Base-by-base conservation (phyloP, 805 yeast genomes). In the Wickerhamiella nectarea region DNA sequence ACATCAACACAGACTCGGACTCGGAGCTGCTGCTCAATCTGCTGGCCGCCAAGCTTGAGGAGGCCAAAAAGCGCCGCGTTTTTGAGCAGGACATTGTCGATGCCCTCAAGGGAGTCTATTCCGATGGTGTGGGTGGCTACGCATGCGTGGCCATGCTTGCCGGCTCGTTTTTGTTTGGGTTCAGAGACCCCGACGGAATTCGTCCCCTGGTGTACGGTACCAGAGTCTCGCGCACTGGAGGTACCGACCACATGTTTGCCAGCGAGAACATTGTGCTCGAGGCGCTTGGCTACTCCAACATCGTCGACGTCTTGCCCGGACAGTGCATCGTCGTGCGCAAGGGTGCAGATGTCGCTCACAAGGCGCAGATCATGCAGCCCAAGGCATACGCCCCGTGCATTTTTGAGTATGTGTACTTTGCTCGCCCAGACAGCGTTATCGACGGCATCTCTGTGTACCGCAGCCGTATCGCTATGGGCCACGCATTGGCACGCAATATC, bases 401-500 rank as follows among this genome's bases (percentile, higher is more conserved):
- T 50, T 91, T 91, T 56, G 98, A 91, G 65, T 91, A 87, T 60
- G 98, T 91, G 37, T 91, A 91, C 65, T 91, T 91, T 68, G 97
- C 98, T 14, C 77, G 98, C 60, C 96, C 97, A 0, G 98, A 91
- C 61, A 80, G 94, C 34, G 94, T 91, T 22, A 64, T 87, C 49
- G 98, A 91, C 62, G 98, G 97, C n/a, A 81, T 91, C 37, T 81
- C 94, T 14, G 97, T 91, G 17, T 91, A 91, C 64, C 77, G 87
- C 54, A 79, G 94, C 28, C 78, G 97, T 61, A 71, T 91, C 49
- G 85, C 76, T 50, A 91, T 91, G 98, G 98, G 98, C 55, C 77
- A 72, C 49, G 81, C 81, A 59, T 70, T 91, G 46, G 98, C 97
- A 4, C 65, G 71, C 41, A 80, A 76, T 56, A 80, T 91, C 50